phyloP scores from a whole-genome alignment of 306 rosid genomes.

The Vigna radiata region DNA sequence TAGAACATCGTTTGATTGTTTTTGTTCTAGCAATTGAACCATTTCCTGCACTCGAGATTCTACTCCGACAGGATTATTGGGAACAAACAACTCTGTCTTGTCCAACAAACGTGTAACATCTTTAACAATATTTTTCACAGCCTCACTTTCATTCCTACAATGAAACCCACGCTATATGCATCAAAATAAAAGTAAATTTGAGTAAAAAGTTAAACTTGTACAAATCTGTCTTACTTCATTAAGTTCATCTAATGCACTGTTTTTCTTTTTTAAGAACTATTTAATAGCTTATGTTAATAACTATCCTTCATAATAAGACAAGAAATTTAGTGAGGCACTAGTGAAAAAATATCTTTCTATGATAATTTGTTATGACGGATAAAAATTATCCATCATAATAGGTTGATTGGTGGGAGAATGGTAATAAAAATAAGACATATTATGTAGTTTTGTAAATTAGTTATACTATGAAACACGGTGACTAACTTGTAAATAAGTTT shows the following conservation, averaged over 20 bases:
- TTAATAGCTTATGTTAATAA: neutral
- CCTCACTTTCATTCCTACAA: slow-evolving; percentile 10
- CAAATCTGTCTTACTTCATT: neutral
- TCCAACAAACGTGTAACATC: neutral
- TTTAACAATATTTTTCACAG: neutral
- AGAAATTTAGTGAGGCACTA: too few relatives aligned
- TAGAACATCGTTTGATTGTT: neutral
- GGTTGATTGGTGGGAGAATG: too few relatives aligned
- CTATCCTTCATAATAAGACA: neutral
- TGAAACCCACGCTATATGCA: neutral
- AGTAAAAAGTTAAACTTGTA: neutral
- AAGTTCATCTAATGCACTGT: neutral
- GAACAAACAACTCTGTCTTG: neutral
- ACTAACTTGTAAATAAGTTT: too few relatives aligned
- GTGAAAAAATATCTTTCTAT: too few relatives aligned
- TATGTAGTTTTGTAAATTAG: too few relatives aligned
- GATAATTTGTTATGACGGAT: too few relatives aligned
- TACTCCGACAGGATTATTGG: slow-evolving; percentile 33
- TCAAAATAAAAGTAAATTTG: neutral
- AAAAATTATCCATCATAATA: too few relatives aligned
- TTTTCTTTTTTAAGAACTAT: neutral
- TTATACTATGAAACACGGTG: too few relatives aligned
- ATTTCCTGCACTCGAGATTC: slow-evolving; percentile 9
- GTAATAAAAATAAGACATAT: too few relatives aligned
- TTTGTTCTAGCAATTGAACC: neutral